These are phyloP conservation scores for Persicaria tinctoria DNA, from an alignment of 148 eudicot species.

Conservation along the genomic window DNA sequence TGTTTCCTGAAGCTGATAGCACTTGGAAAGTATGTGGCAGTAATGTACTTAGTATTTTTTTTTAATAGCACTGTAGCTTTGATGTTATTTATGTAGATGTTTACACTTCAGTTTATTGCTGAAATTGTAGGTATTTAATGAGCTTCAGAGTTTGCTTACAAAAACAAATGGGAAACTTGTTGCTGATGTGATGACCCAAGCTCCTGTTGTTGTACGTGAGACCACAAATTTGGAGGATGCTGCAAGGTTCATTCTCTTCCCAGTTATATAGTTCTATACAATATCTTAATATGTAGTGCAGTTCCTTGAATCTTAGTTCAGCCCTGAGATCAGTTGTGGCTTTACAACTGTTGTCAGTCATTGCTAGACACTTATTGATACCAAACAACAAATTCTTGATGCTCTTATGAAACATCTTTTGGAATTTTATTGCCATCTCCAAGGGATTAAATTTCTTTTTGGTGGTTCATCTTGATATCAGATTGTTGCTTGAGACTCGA, in stretches of 20 bases:
- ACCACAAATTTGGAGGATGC: constrained; percentile 95
- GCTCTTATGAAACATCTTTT: background rate
- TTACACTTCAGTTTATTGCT: background rate
- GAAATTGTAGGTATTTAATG: background rate
- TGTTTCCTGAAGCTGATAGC: constrained; percentile 91
- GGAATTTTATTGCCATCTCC: too few relatives aligned
- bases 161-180: background rate
- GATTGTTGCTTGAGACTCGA: constrained; percentile 70
- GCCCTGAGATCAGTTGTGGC: too few relatives aligned
- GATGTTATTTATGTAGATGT: background rate
- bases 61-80: background rate
- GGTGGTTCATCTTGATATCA: constrained; percentile 14
- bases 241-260: constrained; percentile 42
- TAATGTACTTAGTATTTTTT: background rate
- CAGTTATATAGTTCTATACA: background rate
- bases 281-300: background rate
- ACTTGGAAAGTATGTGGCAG: constrained; percentile 76
- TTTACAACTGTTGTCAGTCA: too few relatives aligned
- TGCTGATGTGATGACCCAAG: constrained; percentile 75
- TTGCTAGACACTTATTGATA: too few relatives aligned
- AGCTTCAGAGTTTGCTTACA: background rate
- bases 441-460: background rate
- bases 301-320: background rate
- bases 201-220: constrained; percentile 70
- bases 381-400: too few relatives aligned